Base-by-base conservation (phyloP, 306 rosid genomes). In the Castanopsis chinensis region DNA sequence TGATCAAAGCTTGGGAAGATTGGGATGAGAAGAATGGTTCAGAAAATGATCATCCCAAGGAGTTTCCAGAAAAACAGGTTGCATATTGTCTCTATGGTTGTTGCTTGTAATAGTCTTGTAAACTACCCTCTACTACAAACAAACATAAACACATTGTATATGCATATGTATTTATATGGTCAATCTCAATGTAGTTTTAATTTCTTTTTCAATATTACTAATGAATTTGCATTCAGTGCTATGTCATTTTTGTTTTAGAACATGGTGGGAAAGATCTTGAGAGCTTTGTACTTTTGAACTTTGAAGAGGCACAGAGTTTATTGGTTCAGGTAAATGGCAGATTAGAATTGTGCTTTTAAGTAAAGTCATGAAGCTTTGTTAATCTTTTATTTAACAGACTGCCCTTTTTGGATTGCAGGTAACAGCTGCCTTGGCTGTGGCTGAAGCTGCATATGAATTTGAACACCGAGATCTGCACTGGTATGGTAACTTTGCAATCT, bases 381-480 rank as follows among this genome's bases (percentile, higher is more conserved):
- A 11, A 64, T 64, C 79, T 33, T 78, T 61, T 61, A 20, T 23
- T 19, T 56, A 32, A 71, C 37, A 70, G 51, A 72, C 53, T 76
- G 15, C 79, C 63, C 32, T 69, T 71, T 83, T 20, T 55, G 28
- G 27, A 80, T 78, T 86, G 43, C 89, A 95, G 97, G 99, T 90
- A 79, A 83, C 94, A 18, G 89, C 93, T 53, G 94, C 89, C 72
- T 89, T 93, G 75, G 98, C 99, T 53, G 98, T 93, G 85, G 98
- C 97, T 21, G 99, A 95, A 86, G 97, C 96, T 83, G 97, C 93
- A 3, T 91, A 81, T 79, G 97, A 95, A 83, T 95, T 95, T 78
- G 98, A 95, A 88, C 99, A 93, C 83, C 94, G 98, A 25, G 99
- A 95, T 89, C 97, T 93, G 81, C 99, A 95, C 82, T 93, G 99